These are phyloP conservation scores for Zygosaccharomyces siamensis DNA, from an alignment of 805 yeast species.

Conservation along the genomic window DNA sequence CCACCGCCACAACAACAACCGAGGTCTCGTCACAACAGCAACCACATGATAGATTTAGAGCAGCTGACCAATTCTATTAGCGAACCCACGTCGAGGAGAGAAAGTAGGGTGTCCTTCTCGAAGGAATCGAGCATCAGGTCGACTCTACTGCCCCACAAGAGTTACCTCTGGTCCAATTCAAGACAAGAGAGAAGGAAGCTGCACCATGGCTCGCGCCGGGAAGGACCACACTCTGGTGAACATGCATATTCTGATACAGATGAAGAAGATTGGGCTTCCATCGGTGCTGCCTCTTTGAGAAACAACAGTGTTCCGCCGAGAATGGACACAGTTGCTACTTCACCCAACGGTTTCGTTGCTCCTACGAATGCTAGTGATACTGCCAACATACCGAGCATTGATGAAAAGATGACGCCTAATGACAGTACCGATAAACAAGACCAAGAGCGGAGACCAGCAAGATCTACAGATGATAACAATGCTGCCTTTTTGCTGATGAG, in stretches of 20 bases:
- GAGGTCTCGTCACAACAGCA: slow-evolving; percentile 12
- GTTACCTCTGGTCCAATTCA: slow-evolving; percentile 12
- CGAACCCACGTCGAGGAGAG: slow-evolving; percentile 31
- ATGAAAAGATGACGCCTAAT: slow-evolving; percentile 12
- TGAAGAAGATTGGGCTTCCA: slow-evolving; percentile 94
- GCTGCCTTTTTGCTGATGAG: slow-evolving; percentile 33
- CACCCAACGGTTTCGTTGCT: slow-evolving; percentile 17
- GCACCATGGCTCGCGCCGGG: background rate
- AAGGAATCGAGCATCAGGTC: slow-evolving; percentile 32
- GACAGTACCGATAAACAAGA: slow-evolving; percentile 3
- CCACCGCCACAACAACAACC: slow-evolving; percentile 8
- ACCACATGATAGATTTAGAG: slow-evolving; percentile 13
- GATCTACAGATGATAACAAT: slow-evolving; percentile 21
- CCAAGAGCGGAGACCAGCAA: slow-evolving; percentile 4
- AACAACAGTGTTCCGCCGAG: slow-evolving; percentile 21
- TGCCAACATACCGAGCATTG: slow-evolving; percentile 8
- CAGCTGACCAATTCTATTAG: slow-evolving; percentile 15
- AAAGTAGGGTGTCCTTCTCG: slow-evolving; percentile 37
- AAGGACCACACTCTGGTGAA: background rate
- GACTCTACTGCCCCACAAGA: slow-evolving; percentile 22
- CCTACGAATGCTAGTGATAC: slow-evolving; percentile 11
- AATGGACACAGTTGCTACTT: slow-evolving; percentile 14
- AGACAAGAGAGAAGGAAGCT: background rate
- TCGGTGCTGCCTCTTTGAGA: slow-evolving; percentile 72
- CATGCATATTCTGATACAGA: slow-evolving; percentile 65